phyloP scores from a whole-genome alignment of 2,329 filamentous ascomycete genomes.

The Pseudogymnoascus sp. region DNA sequence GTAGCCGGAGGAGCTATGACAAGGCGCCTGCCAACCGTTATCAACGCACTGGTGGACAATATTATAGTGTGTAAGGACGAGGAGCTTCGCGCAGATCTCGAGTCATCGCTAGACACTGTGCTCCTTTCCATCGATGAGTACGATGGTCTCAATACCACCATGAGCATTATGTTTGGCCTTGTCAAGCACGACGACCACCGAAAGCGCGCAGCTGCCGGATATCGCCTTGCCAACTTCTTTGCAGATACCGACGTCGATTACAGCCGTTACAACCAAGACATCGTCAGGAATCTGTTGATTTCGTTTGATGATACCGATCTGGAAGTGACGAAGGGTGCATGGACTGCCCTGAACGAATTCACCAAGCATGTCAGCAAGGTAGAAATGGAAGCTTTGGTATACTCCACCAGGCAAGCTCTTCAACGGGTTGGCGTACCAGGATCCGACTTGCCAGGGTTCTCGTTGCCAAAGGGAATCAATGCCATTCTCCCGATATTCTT shows the following conservation, averaged over 20 bases:
- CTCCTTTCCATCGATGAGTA: constrained; percentile 90
- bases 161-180: constrained; percentile 83
- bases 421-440: constrained; percentile 84
- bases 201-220: constrained; percentile 68
- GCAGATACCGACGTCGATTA: constrained; percentile 73
- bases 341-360: constrained; percentile 77
- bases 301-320: constrained; percentile 83
- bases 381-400: constrained; percentile 90
- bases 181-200: constrained; percentile 90
- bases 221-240: constrained; percentile 83
- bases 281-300: constrained; percentile 81
- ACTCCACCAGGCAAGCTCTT: constrained; percentile 77
- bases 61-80: constrained; percentile 68
- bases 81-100: constrained; percentile 61
- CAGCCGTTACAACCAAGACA: constrained; percentile 90
- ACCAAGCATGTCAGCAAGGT: constrained; percentile 90
- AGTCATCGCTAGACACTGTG: constrained; percentile 78
- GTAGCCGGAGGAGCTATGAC: constrained; percentile 90
- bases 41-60: constrained; percentile 92
- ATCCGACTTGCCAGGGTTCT: constrained; percentile 76
- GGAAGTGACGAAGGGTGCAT: constrained; percentile 81
- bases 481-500: constrained; percentile 94
- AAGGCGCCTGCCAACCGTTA: constrained; percentile 75
- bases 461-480: constrained; percentile 90
- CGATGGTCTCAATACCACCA: constrained; percentile 89